Percentiles rank a stretch among this genome's conserved stretches.
Conservation (phyloP, 164 flowering plant genomes). For the Amborella trichopoda region DNA sequence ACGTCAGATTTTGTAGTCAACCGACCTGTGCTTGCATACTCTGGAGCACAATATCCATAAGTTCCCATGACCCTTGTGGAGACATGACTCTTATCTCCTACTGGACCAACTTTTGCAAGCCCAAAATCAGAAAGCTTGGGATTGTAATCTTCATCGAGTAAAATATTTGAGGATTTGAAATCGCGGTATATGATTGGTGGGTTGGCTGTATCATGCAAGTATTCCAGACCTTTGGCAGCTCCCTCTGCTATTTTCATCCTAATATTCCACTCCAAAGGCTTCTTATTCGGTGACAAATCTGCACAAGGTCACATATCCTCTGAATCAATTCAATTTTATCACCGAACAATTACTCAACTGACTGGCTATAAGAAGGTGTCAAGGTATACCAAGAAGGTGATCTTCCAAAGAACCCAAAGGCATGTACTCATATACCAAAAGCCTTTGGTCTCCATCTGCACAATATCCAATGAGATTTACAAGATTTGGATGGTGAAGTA, state of each 20-base stretch:
- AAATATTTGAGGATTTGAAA: conserved; percentile 75
- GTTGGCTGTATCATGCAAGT: conserved; percentile 60
- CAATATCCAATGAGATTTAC: conserved; percentile 80
- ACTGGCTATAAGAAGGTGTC: neutral
- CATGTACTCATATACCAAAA: conserved; percentile 79
- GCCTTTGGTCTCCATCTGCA: conserved; percentile 66
- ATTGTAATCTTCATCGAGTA: conserved; percentile 45
- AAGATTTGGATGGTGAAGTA: conserved; percentile 56
- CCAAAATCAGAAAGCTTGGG: conserved; percentile 90
- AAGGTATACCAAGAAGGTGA: conserved; percentile 66
- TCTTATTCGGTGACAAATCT: conserved; percentile 36
- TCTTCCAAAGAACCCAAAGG: conserved; percentile 67
- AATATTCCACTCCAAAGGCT: conserved; percentile 57
- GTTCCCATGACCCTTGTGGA: conserved; percentile 91
- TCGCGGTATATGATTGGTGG: conserved; percentile 85
- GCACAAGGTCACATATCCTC: conserved; percentile 2
- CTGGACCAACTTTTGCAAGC: conserved; percentile 81
- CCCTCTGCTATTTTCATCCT: conserved; percentile 79
- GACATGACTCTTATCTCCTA: conserved; percentile 60
- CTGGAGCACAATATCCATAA: conserved; percentile 87
- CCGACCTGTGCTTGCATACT: conserved; percentile 79
- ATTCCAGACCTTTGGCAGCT: conserved; percentile 83
- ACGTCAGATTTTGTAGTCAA: conserved; percentile 75
- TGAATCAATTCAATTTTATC: neutral
- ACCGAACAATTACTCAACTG: neutral